phyloP scores from a whole-genome alignment of 495 filamentous ascomycete genomes.

The Penicillium manginii region DNA sequence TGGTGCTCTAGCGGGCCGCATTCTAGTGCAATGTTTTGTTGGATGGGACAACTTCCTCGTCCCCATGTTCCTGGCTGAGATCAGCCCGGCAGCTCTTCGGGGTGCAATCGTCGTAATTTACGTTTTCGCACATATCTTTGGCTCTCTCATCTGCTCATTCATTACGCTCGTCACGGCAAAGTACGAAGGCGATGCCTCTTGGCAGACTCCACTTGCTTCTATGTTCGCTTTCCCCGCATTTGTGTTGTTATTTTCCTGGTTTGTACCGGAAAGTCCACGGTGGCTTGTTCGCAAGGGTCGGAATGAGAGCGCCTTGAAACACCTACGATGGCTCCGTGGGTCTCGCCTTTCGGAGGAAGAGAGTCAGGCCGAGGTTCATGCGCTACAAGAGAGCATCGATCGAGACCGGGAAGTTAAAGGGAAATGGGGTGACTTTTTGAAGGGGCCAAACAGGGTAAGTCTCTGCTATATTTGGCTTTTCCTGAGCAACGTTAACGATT shows the following conservation, averaged over 20 bases:
- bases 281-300: conserved; percentile 13
- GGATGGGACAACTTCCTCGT: conserved; percentile 12
- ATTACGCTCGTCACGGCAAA: conserved; percentile 7
- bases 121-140: conserved; percentile 12
- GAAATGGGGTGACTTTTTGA: conserved; percentile 13
- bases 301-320: conserved; percentile 2
- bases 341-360: conserved; percentile 7
- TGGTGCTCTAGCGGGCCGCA: conserved; percentile 5
- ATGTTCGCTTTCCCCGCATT: conserved; percentile 13
- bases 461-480: neutral
- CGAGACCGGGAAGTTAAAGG: conserved; percentile 6
- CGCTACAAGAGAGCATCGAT: conserved; percentile 5
- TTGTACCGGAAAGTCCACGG: conserved; percentile 18
- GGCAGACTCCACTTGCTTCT: conserved; percentile 14
- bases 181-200: conserved; percentile 8
- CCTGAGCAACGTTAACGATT: neutral
- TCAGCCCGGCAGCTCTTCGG: conserved; percentile 11
- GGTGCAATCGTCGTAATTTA: conserved; percentile 10
- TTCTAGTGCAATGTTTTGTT: conserved; percentile 12
- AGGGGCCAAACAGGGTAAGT: conserved; percentile 13
- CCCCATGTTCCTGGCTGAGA: conserved; percentile 18
- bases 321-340: conserved; percentile 5
- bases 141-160: conserved; percentile 13
- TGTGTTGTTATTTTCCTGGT: conserved; percentile 8
- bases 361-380: neutral